Evolutionary conservation across 2,329 filamentous ascomycete genomes (phyloP).

Genomic region (Ascochyta rabiei): DNA sequence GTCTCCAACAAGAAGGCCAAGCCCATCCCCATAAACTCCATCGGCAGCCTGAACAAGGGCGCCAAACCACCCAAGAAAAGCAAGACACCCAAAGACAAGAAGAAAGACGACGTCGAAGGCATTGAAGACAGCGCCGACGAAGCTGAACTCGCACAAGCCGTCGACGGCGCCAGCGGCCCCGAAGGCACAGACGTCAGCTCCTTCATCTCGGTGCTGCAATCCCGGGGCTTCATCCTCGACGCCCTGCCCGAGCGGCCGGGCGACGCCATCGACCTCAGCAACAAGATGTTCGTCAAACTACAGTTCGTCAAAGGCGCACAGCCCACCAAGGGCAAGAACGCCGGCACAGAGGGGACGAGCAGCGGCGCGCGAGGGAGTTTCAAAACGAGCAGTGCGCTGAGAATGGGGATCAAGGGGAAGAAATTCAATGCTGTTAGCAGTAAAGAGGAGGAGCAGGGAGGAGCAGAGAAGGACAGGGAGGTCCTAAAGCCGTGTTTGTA

Average conservation of each 20-base stretch:
- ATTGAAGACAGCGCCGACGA: conserved; percentile 59
- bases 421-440: conserved; percentile 47
- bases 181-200: conserved; percentile 83
- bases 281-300: conserved; percentile 99
- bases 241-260: conserved; percentile 59
- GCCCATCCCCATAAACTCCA: conserved; percentile 64
- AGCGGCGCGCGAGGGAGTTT: conserved; percentile 59
- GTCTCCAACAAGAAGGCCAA: conserved; percentile 58
- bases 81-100: conserved; percentile 47
- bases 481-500: conserved; percentile 96
- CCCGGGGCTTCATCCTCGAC: conserved; percentile 82
- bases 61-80: conserved; percentile 21
- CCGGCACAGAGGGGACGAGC: conserved; percentile 49
- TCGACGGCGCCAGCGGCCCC: conserved; percentile 69
- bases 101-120: conserved; percentile 56
- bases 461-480: conserved; percentile 66
- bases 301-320: conserved; percentile 84
- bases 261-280: conserved; percentile 75
- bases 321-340: conserved; percentile 77
- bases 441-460: conserved; percentile 60
- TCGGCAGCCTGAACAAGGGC: conserved; percentile 57
- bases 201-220: conserved; percentile 82
- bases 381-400: conserved; percentile 65
- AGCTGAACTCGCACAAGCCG: conserved; percentile 66
- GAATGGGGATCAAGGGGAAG: conserved; percentile 52